Base-by-base conservation (phyloP, 768 basidiomycete genomes). In the Exidia glandulosa region DNA sequence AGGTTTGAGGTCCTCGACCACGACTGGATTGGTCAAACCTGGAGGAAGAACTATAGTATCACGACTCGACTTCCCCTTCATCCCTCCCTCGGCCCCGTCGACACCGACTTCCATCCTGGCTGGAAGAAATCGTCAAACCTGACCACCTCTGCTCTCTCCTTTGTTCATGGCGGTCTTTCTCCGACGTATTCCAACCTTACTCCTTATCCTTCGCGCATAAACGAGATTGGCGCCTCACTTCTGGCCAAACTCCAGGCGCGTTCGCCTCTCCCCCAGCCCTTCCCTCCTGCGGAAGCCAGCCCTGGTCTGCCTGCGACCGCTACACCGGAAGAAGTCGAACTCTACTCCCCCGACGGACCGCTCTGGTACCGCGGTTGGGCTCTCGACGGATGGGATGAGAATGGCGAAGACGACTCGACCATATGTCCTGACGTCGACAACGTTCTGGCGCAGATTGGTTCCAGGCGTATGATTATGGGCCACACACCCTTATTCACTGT, bases 401-500 rank as follows among this genome's bases (percentile, higher is more conserved):
- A n/a, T n/a, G n/a, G n/a, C n/a, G n/a, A n/a, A n/a, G n/a, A n/a
- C n/a, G n/a, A n/a, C n/a, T n/a, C n/a, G n/a, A n/a, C n/a, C n/a
- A 13, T 75, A 2, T 79, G 78, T 64, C 63, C 57, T 3, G 67
- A 71, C 63, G 76, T 75, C 0, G 65, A 70, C 32, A 60, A 67
- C 36, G 65, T 74, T 58, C 63, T 69, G 58, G 25, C 66, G 30
- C 65, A 65, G 55, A 57, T 75, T 1, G 73, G 73, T 0, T 75
- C 73, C 0, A 66, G 71, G 59, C 60, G 73, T 34, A 59, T 72
- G 41, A 63, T 79, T 57, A 74, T 77, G 76, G 77, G 76, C 0
- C 78, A 79, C 61, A 79, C 78, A 25, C 77, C 77, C 0, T 68
- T 74, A 57, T 77, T 76, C 60, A 73, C 63, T 12, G 64, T 65